Evolutionary conservation across 192 early-diverging fungal species (phyloP), one percentile per base, ranked within the genome.

Genomic region (Phycomyces nitens): DNA sequence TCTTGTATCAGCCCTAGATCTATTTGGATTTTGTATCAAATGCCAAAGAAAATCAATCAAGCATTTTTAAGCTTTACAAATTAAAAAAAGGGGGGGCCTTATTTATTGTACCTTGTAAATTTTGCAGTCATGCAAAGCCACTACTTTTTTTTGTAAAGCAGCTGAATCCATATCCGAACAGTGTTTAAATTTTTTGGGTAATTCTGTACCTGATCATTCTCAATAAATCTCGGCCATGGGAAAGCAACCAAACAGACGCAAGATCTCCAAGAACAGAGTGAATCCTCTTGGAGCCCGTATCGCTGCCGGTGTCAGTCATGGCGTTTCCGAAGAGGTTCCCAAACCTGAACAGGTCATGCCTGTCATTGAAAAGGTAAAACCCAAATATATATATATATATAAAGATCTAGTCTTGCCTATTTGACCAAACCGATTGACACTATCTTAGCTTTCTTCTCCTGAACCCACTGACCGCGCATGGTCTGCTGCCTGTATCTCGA

Each of bases 401-500:
- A 27, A 8, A 50, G 23, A n/a, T 50, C 22, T 1, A 9, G 18
- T 16, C 44, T 51, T 16, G 24, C 47, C n/a, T 2, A 26, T 4
- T 18, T 54, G 9, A 34, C 29, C 24, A n/a, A 39, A 0, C 7
- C 24, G 0, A 56, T 27, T 39, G 22, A 14, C 26, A 5, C 54
- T 23, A 42, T 21, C 5, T 53, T 60, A 94, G 88, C 79, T 94
- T 6, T 68, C 65, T 7, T 85, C 88, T 2, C 65, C 75, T 38
- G 84, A 89, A 58, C 70, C 84, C 26, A 85, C 84, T 60, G 95
- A 97, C 41, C 77, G 93, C 6, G 85, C 87, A 6, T 97, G 94
- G 93, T 92, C 95, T 1, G 90, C 91, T 15, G 89, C 92, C 27
- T 90, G 91, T 60, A 82, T 92, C 16, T 91, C 90, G 41, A 89